A percentile compares a stretch with the other conserved stretches of the same genome.
Conservation (phyloP, 129 eudicot genomes). For the Escallonia rubra region DNA sequence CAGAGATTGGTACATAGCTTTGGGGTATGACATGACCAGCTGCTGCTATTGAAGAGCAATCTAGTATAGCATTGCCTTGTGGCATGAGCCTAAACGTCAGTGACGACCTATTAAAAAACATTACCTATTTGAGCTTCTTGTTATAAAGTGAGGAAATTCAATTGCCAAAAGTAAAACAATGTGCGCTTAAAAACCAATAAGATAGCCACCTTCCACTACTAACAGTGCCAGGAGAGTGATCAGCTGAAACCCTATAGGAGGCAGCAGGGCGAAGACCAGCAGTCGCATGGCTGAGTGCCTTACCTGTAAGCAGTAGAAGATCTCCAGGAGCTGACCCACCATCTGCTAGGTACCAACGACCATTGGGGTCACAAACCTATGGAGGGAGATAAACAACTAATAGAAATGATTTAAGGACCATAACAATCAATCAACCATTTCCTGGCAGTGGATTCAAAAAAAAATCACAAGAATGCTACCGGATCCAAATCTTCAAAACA, state of each 20-base stretch:
- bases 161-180: background rate
- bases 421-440: slow-evolving; percentile 5
- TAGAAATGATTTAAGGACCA: slow-evolving; percentile 18
- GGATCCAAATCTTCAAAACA: too few relatives aligned
- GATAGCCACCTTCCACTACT: slow-evolving; percentile 65
- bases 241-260: slow-evolving; percentile 59
- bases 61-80: slow-evolving; percentile 84
- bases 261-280: slow-evolving; percentile 92
- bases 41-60: slow-evolving; percentile 69
- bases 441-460: background rate
- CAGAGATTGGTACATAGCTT: slow-evolving; percentile 89
- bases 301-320: slow-evolving; percentile 78
- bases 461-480: background rate
- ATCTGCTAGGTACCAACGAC: slow-evolving; percentile 95
- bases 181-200: slow-evolving; percentile 4
- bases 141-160: slow-evolving; percentile 6
- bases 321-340: slow-evolving; percentile 62
- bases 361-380: slow-evolving; percentile 98
- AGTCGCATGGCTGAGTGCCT: slow-evolving; percentile 91
- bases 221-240: slow-evolving; percentile 31
- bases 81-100: slow-evolving; percentile 96
- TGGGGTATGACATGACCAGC: slow-evolving; percentile 98
- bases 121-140: slow-evolving; percentile 5
- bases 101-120: slow-evolving; percentile 53
- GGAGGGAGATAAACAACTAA: slow-evolving; percentile 22